Percentiles rank a stretch among this genome's conserved stretches.
Conservation (phyloP, 345 rosid genomes). For the Hypericum perforatum region DNA sequence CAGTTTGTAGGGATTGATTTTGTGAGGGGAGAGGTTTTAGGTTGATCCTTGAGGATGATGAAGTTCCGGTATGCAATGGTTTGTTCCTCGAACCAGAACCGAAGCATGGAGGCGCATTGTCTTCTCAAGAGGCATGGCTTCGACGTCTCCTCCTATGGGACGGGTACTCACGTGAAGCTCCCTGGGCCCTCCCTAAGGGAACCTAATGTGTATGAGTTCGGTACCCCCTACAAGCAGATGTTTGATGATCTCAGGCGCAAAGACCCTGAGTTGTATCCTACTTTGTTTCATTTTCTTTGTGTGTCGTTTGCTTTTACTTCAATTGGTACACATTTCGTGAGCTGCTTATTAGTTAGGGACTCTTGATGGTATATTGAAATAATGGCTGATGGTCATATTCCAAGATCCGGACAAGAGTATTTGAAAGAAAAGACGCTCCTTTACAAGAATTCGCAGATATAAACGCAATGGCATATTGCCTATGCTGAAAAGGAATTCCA, state of each 20-base stretch:
- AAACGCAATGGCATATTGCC: conserved; percentile 91
- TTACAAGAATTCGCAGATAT: conserved; percentile 38
- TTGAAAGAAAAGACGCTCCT: conserved; percentile 6
- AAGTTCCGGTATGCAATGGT: conserved; percentile 84
- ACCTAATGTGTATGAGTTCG: conserved; percentile 89
- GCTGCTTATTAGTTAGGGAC: too few species aligned
- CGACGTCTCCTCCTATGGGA: conserved; percentile 90
- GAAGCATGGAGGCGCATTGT: conserved; percentile 89
- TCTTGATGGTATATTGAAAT: too few species aligned
- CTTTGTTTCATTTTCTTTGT: background rate
- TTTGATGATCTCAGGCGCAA: conserved; percentile 91
- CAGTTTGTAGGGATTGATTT: too few species aligned
- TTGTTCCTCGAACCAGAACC: conserved; percentile 77
- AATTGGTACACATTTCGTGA: too few species aligned
- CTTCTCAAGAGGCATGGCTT: conserved; percentile 80
- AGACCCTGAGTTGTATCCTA: conserved; percentile 86
- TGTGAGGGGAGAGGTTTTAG: too few species aligned
- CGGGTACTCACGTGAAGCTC: conserved; percentile 82
- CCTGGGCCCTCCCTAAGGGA: conserved; percentile 85
- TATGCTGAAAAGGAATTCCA: conserved; percentile 79
- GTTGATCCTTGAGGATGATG: too few species aligned
- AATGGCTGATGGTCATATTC: too few species aligned
- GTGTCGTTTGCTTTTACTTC: background rate
- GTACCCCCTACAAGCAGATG: conserved; percentile 95
- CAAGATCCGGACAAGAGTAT: background rate